phyloP scores from a whole-genome alignment of 2,329 filamentous ascomycete genomes.

The Exophiala sp. region DNA sequence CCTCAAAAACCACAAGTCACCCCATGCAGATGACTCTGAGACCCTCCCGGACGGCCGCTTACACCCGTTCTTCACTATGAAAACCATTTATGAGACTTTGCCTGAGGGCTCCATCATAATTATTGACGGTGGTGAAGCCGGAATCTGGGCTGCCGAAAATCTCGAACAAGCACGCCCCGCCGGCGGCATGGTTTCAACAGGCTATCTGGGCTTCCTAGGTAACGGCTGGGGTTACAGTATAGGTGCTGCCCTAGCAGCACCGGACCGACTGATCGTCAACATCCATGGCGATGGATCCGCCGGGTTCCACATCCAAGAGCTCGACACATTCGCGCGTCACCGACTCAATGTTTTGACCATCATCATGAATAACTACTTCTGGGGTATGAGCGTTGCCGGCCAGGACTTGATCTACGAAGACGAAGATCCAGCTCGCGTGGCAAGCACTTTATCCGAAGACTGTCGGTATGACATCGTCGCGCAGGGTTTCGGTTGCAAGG shows the following conservation, averaged over 20 bases:
- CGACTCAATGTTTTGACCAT: slow-evolving; percentile 42
- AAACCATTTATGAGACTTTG: slow-evolving; percentile 36
- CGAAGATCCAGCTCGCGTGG: slow-evolving; percentile 32
- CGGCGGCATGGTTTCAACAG: slow-evolving; percentile 24
- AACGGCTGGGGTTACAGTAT: slow-evolving; percentile 47
- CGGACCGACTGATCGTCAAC: slow-evolving; percentile 39
- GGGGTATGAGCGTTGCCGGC: slow-evolving; percentile 46
- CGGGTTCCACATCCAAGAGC: slow-evolving; percentile 46
- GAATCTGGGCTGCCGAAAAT: slow-evolving; percentile 33
- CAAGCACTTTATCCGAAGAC: slow-evolving; percentile 32
- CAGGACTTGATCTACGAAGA: slow-evolving; percentile 44
- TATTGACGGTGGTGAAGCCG: slow-evolving; percentile 42
- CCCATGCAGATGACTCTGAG: slow-evolving; percentile 28
- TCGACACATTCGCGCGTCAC: slow-evolving; percentile 45
- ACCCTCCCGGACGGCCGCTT: slow-evolving; percentile 32
- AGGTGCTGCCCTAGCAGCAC: slow-evolving; percentile 43
- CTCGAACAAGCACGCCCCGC: slow-evolving; percentile 30
- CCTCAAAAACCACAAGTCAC: slow-evolving; percentile 22
- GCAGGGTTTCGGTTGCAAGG: slow-evolving; percentile 37
- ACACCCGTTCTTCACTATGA: slow-evolving; percentile 45
- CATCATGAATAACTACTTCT: slow-evolving; percentile 44
- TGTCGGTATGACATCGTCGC: slow-evolving; percentile 43
- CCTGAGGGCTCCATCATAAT: slow-evolving; percentile 38
- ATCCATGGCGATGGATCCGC: slow-evolving; percentile 46
- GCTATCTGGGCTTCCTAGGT: slow-evolving; percentile 46